These are phyloP conservation scores for Fusarium sp. DNA, from an alignment of 2,329 filamentous ascomycete genomes.

Conservation along the genomic window DNA sequence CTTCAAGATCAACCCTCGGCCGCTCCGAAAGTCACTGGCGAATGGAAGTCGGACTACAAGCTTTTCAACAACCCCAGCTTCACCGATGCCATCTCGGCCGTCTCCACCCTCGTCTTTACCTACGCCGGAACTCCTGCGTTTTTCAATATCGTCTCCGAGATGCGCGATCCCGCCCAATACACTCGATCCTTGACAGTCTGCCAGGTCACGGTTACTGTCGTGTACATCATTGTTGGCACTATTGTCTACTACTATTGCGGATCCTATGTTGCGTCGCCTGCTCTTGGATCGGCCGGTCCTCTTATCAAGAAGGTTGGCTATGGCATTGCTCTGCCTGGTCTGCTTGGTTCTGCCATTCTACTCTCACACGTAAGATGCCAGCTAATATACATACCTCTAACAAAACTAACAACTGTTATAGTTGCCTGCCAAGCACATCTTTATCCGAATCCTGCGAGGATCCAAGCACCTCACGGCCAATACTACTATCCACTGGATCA, in stretches of 20 bases:
- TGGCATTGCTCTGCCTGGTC: slow-evolving; percentile 44
- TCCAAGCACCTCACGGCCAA: slow-evolving; percentile 43
- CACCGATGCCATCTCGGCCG: slow-evolving; percentile 42
- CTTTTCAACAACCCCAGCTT: slow-evolving; percentile 44
- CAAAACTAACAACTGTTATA: background rate
- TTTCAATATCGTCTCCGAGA: slow-evolving; percentile 44
- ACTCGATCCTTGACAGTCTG: slow-evolving; percentile 33
- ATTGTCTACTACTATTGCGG: slow-evolving; percentile 58
- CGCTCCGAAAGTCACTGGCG: slow-evolving; percentile 5
- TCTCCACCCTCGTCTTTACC: slow-evolving; percentile 47
- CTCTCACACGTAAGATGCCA: slow-evolving; percentile 30
- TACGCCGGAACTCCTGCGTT: slow-evolving; percentile 49
- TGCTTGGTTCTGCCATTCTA: slow-evolving; percentile 36
- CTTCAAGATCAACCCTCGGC: slow-evolving; percentile 6
- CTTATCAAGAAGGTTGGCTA: slow-evolving; percentile 55
- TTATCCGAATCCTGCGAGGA: slow-evolving; percentile 32
- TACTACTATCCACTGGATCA: slow-evolving; percentile 41
- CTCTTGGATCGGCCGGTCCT: slow-evolving; percentile 54
- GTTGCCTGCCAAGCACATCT: slow-evolving; percentile 8
- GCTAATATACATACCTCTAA: no score
- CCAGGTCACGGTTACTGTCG: slow-evolving; percentile 41
- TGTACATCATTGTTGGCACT: slow-evolving; percentile 44
- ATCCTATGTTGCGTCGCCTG: slow-evolving; percentile 56
- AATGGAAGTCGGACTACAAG: slow-evolving; percentile 44
- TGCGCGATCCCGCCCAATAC: slow-evolving; percentile 42